Conservation (phyloP, 2,329 filamentous ascomycete species). For the Talaromyces funiculosus region DNA sequence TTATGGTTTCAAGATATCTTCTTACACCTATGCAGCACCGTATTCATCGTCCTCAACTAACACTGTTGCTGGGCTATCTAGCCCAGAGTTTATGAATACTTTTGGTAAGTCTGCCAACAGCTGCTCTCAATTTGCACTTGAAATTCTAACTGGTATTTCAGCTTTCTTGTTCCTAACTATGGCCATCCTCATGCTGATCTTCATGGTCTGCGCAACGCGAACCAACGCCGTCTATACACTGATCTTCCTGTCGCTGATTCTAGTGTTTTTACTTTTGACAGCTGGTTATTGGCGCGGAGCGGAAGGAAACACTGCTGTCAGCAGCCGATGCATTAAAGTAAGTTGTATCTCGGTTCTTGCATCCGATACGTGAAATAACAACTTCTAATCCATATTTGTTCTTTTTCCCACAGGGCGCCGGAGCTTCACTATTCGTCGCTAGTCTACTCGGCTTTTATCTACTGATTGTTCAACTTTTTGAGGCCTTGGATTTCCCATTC, state of each 20-base stretch:
- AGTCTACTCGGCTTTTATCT: conserved; percentile 50
- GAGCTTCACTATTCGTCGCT: conserved; percentile 47
- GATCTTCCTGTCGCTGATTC: conserved; percentile 61
- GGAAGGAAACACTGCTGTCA: conserved; percentile 26
- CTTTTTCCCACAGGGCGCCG: conserved; percentile 31
- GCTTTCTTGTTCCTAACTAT: conserved; percentile 61
- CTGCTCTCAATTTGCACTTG: neutral
- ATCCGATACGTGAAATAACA: neutral
- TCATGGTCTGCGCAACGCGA: conserved; percentile 63
- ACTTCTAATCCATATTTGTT: neutral
- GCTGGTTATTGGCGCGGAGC: conserved; percentile 57
- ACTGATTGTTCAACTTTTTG: conserved; percentile 50
- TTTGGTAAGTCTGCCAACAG: neutral
- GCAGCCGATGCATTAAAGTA: conserved; percentile 26
- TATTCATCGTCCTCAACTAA: conserved; percentile 24
- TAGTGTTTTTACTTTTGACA: conserved; percentile 56
- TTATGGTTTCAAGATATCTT: neutral
- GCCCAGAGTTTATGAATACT: conserved; percentile 9
- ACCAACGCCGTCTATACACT: conserved; percentile 66
- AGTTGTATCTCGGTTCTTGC: neutral
- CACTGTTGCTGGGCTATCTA: conserved; percentile 21
- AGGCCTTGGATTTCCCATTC: conserved; percentile 50
- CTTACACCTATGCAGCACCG: conserved; percentile 16
- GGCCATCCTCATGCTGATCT: conserved; percentile 61
- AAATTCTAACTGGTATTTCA: conserved; percentile 11